A percentile compares a stretch with the other conserved stretches of the same genome.
These are phyloP conservation scores for Amesomyces nigricolor DNA, from an alignment of 2,329 filamentous ascomycete species.

Conservation along the genomic window DNA sequence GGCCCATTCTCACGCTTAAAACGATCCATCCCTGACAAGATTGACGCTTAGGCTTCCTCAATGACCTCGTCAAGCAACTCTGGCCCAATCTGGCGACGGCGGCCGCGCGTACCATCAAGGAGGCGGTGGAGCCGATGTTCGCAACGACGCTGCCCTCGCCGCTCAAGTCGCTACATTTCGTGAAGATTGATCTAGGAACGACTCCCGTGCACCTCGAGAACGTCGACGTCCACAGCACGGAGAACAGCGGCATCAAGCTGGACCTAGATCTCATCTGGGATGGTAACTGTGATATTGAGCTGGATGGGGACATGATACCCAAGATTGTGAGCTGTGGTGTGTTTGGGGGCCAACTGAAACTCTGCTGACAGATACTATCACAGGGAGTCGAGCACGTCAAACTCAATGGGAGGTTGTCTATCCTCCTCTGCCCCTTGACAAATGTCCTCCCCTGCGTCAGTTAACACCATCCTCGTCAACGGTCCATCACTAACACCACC, in stretches of 20 bases:
- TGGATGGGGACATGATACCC: slow-evolving; percentile 40
- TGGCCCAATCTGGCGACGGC: slow-evolving; percentile 46
- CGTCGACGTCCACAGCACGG: slow-evolving; percentile 42
- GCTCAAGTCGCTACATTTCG: slow-evolving; percentile 38
- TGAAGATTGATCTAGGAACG: slow-evolving; percentile 41
- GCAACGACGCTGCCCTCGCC: slow-evolving; percentile 41
- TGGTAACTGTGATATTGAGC: slow-evolving; percentile 41
- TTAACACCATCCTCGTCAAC: slow-evolving; percentile 8
- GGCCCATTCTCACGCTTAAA: neutral
- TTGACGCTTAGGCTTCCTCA: slow-evolving; percentile 35
- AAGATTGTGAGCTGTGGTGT: slow-evolving; percentile 33
- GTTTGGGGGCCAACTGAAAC: too few relatives aligned
- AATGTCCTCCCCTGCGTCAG: slow-evolving; percentile 42
- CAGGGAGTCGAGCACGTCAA: slow-evolving; percentile 43
- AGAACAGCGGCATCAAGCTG: slow-evolving; percentile 41
- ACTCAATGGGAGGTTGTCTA: slow-evolving; percentile 39
- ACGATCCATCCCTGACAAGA: too few relatives aligned
- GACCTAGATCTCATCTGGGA: slow-evolving; percentile 45
- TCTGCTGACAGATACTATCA: neutral
- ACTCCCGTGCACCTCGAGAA: slow-evolving; percentile 37
- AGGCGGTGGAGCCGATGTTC: slow-evolving; percentile 44
- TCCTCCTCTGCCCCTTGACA: slow-evolving; percentile 41
- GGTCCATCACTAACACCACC: neutral
- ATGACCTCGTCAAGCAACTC: slow-evolving; percentile 42
- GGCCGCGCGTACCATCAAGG: slow-evolving; percentile 39